A percentile compares a stretch with the other conserved stretches of the same genome.
phyloP scores from a whole-genome alignment of 1,139 yeast species.

The Wickerhamomyces sp. region DNA sequence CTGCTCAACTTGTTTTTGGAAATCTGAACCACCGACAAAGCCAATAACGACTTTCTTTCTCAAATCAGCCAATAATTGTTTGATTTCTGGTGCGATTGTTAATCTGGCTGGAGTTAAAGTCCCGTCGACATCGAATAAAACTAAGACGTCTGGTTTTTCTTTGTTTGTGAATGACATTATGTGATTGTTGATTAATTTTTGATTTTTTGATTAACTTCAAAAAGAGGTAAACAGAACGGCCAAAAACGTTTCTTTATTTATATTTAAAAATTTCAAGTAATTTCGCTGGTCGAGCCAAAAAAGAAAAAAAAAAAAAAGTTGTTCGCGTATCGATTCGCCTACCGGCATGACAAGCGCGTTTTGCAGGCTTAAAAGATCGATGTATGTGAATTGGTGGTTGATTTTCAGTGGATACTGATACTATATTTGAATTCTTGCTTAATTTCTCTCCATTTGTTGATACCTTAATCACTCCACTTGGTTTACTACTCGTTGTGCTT shows the following conservation, averaged over 20 bases:
- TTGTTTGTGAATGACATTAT: slow-evolving; percentile 31
- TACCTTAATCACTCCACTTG: no score
- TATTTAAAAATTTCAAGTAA: neutral
- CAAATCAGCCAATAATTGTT: slow-evolving; percentile 59
- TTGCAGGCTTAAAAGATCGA: no score
- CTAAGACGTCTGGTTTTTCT: slow-evolving; percentile 43
- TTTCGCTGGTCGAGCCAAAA: no score
- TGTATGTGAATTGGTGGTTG: no score
- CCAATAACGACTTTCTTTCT: slow-evolving; percentile 93
- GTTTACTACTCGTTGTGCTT: no score
- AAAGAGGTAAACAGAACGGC: neutral
- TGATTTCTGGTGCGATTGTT: slow-evolving; percentile 75
- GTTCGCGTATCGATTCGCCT: neutral
- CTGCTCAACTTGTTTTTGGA: slow-evolving; percentile 92
- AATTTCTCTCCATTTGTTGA: no score
- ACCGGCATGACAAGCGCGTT: no score
- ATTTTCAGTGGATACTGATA: no score
- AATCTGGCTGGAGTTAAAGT: slow-evolving; percentile 97
- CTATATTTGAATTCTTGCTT: no score
- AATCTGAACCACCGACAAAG: slow-evolving; percentile 97
- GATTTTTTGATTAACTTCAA: neutral
- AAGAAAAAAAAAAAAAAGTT: no score
- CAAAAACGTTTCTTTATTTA: neutral
- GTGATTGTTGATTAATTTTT: neutral
- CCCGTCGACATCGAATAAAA: slow-evolving; percentile 96